phyloP scores from a whole-genome alignment of 306 rosid species.

The Cucurbita maxima region DNA sequence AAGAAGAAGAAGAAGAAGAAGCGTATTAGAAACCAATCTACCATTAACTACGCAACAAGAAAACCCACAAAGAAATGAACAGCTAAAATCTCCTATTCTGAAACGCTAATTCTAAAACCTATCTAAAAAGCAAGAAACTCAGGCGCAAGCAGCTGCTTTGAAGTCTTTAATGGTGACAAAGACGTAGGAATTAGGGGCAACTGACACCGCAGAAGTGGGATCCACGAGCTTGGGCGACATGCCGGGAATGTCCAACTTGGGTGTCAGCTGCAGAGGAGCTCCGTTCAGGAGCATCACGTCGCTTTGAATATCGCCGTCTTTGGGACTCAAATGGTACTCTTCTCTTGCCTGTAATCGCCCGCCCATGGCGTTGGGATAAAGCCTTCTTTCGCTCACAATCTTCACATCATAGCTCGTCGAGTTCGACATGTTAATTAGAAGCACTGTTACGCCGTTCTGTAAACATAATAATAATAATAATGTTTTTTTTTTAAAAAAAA shows the following conservation, averaged over 20 bases:
- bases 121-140: not conserved
- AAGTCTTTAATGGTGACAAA: conserved; percentile 23
- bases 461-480: not conserved
- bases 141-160: conserved; percentile 37
- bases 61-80: no score
- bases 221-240: conserved; percentile 26
- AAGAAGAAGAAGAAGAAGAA: no score
- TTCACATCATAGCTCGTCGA: conserved; percentile 22
- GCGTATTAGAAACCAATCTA: no score
- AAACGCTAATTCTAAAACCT: not conserved
- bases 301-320: conserved; percentile 38
- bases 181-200: conserved; percentile 28
- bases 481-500: no score
- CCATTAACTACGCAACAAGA: no score
- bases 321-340: conserved; percentile 54
- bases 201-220: conserved; percentile 20
- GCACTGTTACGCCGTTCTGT: conserved; percentile 30
- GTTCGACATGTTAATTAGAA: conserved; percentile 48
- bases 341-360: conserved; percentile 12
- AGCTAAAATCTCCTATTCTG: no score
- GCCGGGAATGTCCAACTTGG: conserved; percentile 23
- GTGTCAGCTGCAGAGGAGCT: conserved; percentile 23
- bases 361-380: not conserved
- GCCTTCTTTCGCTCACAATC: conserved; percentile 17
- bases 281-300: conserved; percentile 37